Base-by-base conservation (phyloP, 2,329 filamentous ascomycete genomes). In the Paraphaeosphaeria minitans region DNA sequence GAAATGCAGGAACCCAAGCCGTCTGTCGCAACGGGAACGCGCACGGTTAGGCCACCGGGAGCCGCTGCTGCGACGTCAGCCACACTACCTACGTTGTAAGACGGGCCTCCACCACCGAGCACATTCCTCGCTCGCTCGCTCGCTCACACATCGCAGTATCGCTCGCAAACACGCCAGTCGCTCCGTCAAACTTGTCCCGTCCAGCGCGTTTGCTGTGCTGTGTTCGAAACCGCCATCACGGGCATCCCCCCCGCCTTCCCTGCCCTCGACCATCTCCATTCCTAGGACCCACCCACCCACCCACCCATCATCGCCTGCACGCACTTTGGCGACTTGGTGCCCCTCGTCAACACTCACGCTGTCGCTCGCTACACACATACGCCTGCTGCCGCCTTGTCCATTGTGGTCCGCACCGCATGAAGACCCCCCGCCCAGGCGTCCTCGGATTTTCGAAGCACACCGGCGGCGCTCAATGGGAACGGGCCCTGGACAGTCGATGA, bases 381-480 rank as follows among this genome's bases (percentile, higher is more conserved):
- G 29, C 35, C 43, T 29, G 45, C 37, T 51, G 29, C 29, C 19
- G 7, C 22, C 16, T 8, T 37, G 16, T 14, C 50, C 24, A 4
- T 42, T 33, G 52, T 45, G 43, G 43, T 51, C 60, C 58, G 55
- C 64, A 55, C 61, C 61, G 66, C 64, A 67, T 69, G 67, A 60
- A 61, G 58, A 57, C 59, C 37, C 59, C 48, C 57, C 59, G 52
- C 56, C 59, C 60, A 41, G 57, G 53, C 22, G 27, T 29, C 22
- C 37, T 43, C 53, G 37, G 55, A 51, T 58, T 57, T 64, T 56
- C 60, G 58, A 58, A 57, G 60, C 55, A 57, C 59, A 53, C 58
- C 49, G 48, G 49, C 65, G 51, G 61, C 68, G 59, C 68, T 70
- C 71, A 71, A 77, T 75, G 73, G 63, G 69, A 66, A 64, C 50